Evolutionary conservation across 1,139 yeast species (phyloP).

Genomic region (Saccharomyces hybrid): DNA sequence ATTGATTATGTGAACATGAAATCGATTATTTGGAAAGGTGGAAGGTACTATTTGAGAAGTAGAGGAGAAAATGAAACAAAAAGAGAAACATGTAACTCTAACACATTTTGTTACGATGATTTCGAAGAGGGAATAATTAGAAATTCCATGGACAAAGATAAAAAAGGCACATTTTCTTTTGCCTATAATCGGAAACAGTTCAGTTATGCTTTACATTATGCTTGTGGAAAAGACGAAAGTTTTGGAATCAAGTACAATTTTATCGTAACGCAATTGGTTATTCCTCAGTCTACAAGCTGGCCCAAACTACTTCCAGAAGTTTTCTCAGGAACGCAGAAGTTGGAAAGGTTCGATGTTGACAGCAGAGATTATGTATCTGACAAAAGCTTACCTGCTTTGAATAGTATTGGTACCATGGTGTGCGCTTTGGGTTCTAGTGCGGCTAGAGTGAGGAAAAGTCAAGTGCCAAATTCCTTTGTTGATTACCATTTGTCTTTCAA

Average conservation of each 20-base stretch:
- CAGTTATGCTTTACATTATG: background rate
- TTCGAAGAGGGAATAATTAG: background rate
- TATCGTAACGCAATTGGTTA: background rate
- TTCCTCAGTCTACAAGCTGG: constrained; percentile 2
- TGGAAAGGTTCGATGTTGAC: constrained; percentile 4
- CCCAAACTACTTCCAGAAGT: background rate
- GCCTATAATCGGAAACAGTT: background rate
- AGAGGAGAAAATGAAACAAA: background rate
- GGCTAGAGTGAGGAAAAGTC: constrained; percentile 2
- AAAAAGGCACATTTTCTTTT: background rate
- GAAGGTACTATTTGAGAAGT: background rate
- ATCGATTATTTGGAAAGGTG: background rate
- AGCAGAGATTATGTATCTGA: constrained; percentile 8
- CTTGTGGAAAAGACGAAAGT: background rate
- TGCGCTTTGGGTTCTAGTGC: constrained; percentile 14
- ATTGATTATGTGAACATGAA: background rate
- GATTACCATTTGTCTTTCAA: constrained; percentile 20
- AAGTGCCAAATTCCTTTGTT: constrained; percentile 8
- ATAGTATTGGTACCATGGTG: constrained; percentile 12
- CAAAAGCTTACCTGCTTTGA: constrained; percentile 8
- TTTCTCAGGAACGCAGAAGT: background rate
- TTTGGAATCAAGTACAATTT: background rate
- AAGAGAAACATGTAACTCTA: background rate
- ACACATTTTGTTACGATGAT: background rate
- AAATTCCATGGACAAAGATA: background rate